Conservation (phyloP, 73 alveolate genomes). For the Paramecium sexaurelia region DNA sequence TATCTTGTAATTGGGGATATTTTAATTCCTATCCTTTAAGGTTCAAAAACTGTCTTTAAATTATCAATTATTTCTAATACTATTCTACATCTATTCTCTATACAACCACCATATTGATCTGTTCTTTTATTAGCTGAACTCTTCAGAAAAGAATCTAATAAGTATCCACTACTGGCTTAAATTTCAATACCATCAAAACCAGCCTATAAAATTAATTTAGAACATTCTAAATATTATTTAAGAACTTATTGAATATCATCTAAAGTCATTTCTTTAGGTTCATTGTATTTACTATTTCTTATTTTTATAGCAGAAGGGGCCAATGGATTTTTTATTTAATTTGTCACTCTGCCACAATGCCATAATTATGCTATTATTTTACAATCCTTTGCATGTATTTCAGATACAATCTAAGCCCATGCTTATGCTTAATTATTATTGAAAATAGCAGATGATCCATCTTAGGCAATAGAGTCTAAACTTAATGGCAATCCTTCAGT, state of each 20-base stretch:
- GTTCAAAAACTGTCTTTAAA: constrained; percentile 30
- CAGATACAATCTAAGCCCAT: constrained; percentile 56
- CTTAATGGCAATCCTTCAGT: not conserved
- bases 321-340: not conserved
- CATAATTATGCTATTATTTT: constrained; percentile 64
- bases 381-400: constrained; percentile 52
- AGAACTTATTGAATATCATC: not conserved
- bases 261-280: not conserved
- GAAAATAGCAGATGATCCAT: not conserved
- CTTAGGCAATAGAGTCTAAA: not conserved
- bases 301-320: constrained; percentile 7
- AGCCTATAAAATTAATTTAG: constrained; percentile 69
- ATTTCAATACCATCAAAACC: constrained; percentile 94
- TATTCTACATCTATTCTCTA: constrained; percentile 83
- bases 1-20: constrained; percentile 9
- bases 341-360: constrained; percentile 72
- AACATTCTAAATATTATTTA: not conserved
- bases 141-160: constrained; percentile 77
- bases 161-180: constrained; percentile 80
- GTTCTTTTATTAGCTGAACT: constrained; percentile 78
- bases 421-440: not conserved
- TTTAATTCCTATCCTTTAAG: not conserved
- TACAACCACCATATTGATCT: constrained; percentile 92
- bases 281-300: not conserved
- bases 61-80: constrained; percentile 73